These are phyloP conservation scores for Penicillium atrosanguineum DNA, from an alignment of 495 filamentous ascomycete genomes.

Conservation along the genomic window DNA sequence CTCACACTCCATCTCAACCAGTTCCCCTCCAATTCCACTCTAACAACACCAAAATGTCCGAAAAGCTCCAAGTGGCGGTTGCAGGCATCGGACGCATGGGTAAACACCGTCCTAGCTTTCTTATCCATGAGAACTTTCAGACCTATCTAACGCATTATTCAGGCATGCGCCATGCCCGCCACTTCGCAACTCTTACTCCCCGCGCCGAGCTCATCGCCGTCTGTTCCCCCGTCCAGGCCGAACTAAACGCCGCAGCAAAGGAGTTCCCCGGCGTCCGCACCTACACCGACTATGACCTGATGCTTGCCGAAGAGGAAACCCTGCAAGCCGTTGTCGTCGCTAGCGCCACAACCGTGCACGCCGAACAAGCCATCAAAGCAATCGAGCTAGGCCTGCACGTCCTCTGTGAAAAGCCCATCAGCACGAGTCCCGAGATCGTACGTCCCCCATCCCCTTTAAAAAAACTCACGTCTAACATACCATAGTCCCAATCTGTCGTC, in stretches of 20 bases:
- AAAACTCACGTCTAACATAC: neutral
- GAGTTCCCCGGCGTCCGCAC: slow-evolving; percentile 29
- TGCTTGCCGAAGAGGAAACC: slow-evolving; percentile 39
- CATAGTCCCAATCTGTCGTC: slow-evolving; percentile 46
- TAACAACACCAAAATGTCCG: slow-evolving; percentile 24
- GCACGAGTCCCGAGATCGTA: slow-evolving; percentile 35
- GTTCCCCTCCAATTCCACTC: neutral
- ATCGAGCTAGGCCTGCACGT: slow-evolving; percentile 49
- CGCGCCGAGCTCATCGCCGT: slow-evolving; percentile 48
- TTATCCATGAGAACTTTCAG: neutral
- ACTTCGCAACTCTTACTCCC: slow-evolving; percentile 42
- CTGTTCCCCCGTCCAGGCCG: slow-evolving; percentile 38
- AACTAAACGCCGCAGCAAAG: slow-evolving; percentile 40
- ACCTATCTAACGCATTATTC: slow-evolving; percentile 36
- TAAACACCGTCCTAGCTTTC: neutral
- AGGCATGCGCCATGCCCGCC: slow-evolving; percentile 48
- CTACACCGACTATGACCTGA: slow-evolving; percentile 45
- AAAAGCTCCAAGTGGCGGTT: slow-evolving; percentile 43
- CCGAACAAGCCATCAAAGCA: slow-evolving; percentile 48
- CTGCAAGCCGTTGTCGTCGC: slow-evolving; percentile 49
- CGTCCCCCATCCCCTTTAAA: neutral
- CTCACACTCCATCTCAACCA: neutral
- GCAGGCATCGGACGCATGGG: slow-evolving; percentile 55
- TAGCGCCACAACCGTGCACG: slow-evolving; percentile 47
- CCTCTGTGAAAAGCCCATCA: slow-evolving; percentile 53